Evolutionary conservation across 2,329 filamentous ascomycete genomes (phyloP), one percentile per base, ranked within the genome.

Genomic region (Cytospora mali): DNA sequence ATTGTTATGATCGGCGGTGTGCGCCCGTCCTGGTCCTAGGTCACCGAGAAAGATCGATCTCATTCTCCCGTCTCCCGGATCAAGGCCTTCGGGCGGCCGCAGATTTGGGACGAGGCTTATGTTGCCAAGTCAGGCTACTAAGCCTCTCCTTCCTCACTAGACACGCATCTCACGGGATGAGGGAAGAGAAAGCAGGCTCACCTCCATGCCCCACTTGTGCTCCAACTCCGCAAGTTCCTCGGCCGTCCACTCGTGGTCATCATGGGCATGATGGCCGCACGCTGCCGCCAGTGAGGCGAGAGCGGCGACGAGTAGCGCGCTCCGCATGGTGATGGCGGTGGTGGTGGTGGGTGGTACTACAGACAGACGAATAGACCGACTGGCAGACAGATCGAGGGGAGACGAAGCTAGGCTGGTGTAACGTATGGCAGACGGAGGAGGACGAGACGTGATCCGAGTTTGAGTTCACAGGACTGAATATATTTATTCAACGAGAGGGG

Each of bases 201-300:
- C 84, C 74, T 86, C 84, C 52, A 76, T 76, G 2, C 82, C 82
- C 84, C 84, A 86, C 79, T 85, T 85, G 55, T 74, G 74, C 70
- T 86, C 79, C 50, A 86, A 73, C 68, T 84, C 82, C 18, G 79
- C 79, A 27, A 82, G 71, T 63, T 82, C 77, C 66, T 84, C 81
- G 64, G 79, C 76, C 23, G 76, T 77, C 76, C 80, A 85, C 57
- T 79, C 75, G 66, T 76, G 76, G 62, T 75, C 74, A 64, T 76
- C 72, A 65, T 77, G 67, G 59, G 69, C 68, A 68, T 75, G 67
- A 52, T 71, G 70, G 46, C 72, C 68, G 66, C 74, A 73, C 18
- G 73, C 75, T 46, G 66, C 63, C 23, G 71, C 67, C 49, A 75
- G 66, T 11, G 69, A 67, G 49, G 71, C 66, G 61, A 64, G 39